Base-by-base conservation (phyloP, 805 yeast species). In the Saccharomyces cerevisiae region DNA sequence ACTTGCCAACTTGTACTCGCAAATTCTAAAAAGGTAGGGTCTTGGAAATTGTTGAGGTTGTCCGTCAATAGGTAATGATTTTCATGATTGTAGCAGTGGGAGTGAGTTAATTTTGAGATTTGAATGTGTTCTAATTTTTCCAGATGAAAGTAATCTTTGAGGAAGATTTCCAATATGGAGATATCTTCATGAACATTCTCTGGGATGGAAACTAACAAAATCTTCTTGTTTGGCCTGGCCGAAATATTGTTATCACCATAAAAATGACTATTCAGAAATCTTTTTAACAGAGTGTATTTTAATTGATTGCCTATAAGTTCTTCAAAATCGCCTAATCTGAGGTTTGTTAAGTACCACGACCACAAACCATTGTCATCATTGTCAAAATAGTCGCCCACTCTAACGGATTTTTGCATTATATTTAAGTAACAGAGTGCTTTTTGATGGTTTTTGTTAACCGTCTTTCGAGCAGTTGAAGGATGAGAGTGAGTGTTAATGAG, bases 331-430 rank as follows among this genome's bases (percentile, higher is more conserved):
- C 75, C 76, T 13, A 64, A 61, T 50, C 72, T 58, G 8, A 72
- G 58, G 49, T 69, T 69, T n/a, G 63, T 51, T 30, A 72, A 50
- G 55, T 70, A 72, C 76, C 76, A 72, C 21, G 71, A 63, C 71
- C 73, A 70, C 21, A 71, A 57, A 13, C 69, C 72, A 51, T 70
- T 67, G 28, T 65, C 66, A 51, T 67, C 69, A 49, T 69, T 66
- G 29, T 66, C 71, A 47, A 60, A 66, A 43, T 65, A 61, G 41
- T 69, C 68, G 8, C 61, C 62, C 6, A 70, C 69, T 50, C 65
- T 63, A 22, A 68, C 61, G 8, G 69, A 59, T 29, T 52, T 60
- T 30, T 60, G 66, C 70, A 67, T 65, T n/a, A 32, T 46, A 10
- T 11, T 36, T 22, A 17, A 36, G 22, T 36, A 21, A 21, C 24